A percentile compares a stretch with the other conserved stretches of the same genome.
Evolutionary conservation across 1,284 basidiomycete genomes (phyloP).

Genomic region (Ceratobasidium sp.): DNA sequence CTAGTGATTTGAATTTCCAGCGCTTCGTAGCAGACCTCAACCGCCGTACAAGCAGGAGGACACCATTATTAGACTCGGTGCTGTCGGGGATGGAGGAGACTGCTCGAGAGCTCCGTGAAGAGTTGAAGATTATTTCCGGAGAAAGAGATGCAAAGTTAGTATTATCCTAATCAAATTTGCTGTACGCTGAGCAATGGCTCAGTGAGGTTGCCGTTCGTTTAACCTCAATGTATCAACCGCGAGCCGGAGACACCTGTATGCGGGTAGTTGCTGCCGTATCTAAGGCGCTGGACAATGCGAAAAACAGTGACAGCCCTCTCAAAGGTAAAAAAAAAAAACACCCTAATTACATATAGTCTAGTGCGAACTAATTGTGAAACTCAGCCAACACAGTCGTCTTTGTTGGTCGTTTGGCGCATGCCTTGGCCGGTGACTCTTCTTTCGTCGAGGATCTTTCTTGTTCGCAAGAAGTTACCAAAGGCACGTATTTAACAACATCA

Average conservation of each 20-base stretch:
- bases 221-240: slow-evolving; percentile 57
- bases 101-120: slow-evolving; percentile 68
- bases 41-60: slow-evolving; percentile 71
- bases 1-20: slow-evolving; percentile 66
- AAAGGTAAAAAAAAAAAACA: slow-evolving; percentile 1
- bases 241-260: slow-evolving; percentile 56
- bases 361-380: background rate
- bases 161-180: background rate
- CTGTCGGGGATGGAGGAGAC: slow-evolving; percentile 69
- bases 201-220: slow-evolving; percentile 57
- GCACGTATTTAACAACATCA: background rate
- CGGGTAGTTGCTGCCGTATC: slow-evolving; percentile 58
- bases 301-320: slow-evolving; percentile 3
- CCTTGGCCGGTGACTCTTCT: slow-evolving; percentile 43
- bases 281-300: slow-evolving; percentile 42
- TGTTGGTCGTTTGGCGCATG: slow-evolving; percentile 49
- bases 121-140: slow-evolving; percentile 64
- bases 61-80: slow-evolving; percentile 69
- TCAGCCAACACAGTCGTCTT: slow-evolving; percentile 42
- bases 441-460: slow-evolving; percentile 44
- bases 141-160: slow-evolving; percentile 59
- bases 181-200: slow-evolving; percentile 30
- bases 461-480: slow-evolving; percentile 20
- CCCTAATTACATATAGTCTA: background rate
- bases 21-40: slow-evolving; percentile 63